Conservation (phyloP, 177 flowering plant genomes). For the Vitis hybrid region DNA sequence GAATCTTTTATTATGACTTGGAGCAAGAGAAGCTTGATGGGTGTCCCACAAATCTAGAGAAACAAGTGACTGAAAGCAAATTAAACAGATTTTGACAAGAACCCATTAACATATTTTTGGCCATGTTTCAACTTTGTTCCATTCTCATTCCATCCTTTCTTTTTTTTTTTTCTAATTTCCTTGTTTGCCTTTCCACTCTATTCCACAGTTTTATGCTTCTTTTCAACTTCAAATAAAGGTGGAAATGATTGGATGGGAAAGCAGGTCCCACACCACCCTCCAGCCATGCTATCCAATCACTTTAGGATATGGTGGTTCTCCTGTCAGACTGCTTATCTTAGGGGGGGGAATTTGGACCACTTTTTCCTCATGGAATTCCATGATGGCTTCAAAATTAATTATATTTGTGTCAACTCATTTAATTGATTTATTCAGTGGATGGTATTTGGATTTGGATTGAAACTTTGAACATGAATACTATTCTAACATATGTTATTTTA, state of each 20-base stretch:
- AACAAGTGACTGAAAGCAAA: constrained; percentile 24
- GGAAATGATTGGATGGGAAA: constrained; percentile 16
- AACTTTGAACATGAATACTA: too few species aligned
- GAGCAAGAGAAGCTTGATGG: constrained; percentile 19
- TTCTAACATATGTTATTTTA: too few species aligned
- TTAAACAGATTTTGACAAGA: constrained; percentile 28
- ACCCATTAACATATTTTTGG: constrained; percentile 23
- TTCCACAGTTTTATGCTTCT: constrained; percentile 22
- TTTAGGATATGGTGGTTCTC: constrained; percentile 11
- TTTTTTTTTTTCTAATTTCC: neutral
- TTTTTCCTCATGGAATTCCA: too few species aligned
- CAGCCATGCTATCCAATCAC: constrained; percentile 24
- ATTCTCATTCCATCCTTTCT: constrained; percentile 8
- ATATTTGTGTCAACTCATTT: too few species aligned
- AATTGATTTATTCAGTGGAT: too few species aligned
- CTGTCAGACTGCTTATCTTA: constrained; percentile 1
- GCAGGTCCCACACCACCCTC: constrained; percentile 19
- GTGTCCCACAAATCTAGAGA: constrained; percentile 27
- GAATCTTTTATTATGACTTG: constrained; percentile 38
- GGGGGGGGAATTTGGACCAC: constrained; percentile 3
- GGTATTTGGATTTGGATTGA: too few species aligned
- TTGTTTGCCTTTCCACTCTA: constrained; percentile 10
- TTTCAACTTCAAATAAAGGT: constrained; percentile 15
- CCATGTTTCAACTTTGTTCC: constrained; percentile 14
- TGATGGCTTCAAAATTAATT: too few species aligned